A percentile compares a stretch with the other conserved stretches of the same genome.
Evolutionary conservation across 495 filamentous ascomycete species (phyloP).

Genomic region (Cercophora samala): DNA sequence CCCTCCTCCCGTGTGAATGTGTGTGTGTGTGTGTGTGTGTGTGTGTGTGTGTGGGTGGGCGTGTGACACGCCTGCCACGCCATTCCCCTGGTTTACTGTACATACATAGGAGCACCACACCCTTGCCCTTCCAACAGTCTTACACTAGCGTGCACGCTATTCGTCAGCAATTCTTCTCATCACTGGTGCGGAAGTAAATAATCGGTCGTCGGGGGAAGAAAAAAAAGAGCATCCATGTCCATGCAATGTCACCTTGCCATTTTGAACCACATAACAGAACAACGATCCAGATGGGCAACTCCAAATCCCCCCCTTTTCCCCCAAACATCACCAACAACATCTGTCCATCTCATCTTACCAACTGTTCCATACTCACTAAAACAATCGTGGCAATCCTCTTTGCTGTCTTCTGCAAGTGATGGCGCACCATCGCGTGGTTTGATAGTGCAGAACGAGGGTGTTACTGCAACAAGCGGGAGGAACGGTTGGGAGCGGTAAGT

Average conservation of each 20-base stretch:
- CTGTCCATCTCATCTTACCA: neutral
- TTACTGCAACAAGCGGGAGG: neutral
- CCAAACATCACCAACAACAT: neutral
- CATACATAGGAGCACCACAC: neutral
- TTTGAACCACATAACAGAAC: neutral
- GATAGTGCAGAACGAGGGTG: neutral
- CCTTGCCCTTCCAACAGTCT: neutral
- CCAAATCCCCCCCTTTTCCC: neutral
- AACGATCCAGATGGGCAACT: neutral
- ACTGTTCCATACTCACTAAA: neutral
- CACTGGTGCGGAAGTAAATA: neutral
- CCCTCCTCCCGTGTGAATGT: neutral
- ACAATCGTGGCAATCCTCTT: neutral
- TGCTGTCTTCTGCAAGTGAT: neutral
- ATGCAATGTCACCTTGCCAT: neutral
- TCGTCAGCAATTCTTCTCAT: neutral
- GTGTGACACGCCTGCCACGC: neutral
- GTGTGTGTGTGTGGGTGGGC: neutral
- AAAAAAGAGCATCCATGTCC: no score
- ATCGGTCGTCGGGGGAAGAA: neutral
- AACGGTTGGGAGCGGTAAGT: neutral
- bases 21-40: neutral
- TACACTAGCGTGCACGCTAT: neutral
- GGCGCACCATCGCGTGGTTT: neutral
- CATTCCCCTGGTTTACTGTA: neutral